Base-by-base conservation (phyloP, 1,284 basidiomycete species). In the Cutaneotrichosporon dermatis region DNA sequence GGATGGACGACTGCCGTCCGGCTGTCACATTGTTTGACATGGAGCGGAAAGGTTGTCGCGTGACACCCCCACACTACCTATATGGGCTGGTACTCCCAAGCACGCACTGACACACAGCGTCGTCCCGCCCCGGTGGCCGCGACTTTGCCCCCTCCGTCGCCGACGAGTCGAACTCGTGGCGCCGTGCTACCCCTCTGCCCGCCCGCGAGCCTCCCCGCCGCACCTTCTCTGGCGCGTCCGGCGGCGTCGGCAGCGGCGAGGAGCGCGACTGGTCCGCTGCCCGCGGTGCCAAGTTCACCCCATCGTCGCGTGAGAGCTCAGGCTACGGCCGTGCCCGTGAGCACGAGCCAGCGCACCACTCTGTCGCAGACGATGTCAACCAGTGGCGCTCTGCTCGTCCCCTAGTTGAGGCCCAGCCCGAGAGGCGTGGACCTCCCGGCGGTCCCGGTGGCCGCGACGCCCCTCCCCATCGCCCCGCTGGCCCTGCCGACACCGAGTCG, bases 171-270 rank as follows among this genome's bases (percentile, higher is more conserved):
- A 71, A 67, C 25, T 86, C 86, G 61, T 97, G 93, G 93, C 84
- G 93, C 57, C 86, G 93, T 59, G 86, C 91, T 9, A 90, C 89
- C 1, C 94, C 93, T 49, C 84, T 94, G 16, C 66, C 37, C 48
- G 69, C 13, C 57, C 69, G 43, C 55, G 51, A 43, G n/a, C 60
- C 40, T 45, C 62, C 65, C 44, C 67, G 71, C 60, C 66, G 68
- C 57, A 67, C 57, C 15, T 63, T 66, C 40, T 71, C 69, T 4
- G 74, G 68, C 61, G 63, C 64, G 48, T 45, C 58, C 36, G 58
- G 62, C 46, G 65, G 55, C 43, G 57, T 59, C 35, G 64, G 55
- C 41, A 57, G 25, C 39, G 12, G 69, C 41, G 66, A 67, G 2
- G 79, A 79, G 44, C 69, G 78, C 25, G 79, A 80, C 62, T 79